Evolutionary conservation across 1,139 yeast genomes (phyloP), one percentile per base, ranked within the genome.

Genomic region (Geotrichum fermentans): DNA sequence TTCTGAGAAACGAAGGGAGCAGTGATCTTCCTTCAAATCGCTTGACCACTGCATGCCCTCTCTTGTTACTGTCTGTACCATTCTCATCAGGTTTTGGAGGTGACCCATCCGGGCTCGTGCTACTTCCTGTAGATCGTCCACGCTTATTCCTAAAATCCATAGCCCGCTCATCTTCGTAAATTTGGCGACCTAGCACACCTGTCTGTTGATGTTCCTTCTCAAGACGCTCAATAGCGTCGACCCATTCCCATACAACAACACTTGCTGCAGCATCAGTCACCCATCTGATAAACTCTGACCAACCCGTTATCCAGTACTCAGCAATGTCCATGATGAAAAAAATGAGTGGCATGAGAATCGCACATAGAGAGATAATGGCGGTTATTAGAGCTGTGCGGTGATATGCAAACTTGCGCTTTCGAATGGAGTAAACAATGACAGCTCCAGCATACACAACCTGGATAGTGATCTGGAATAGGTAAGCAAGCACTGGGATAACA

Each of bases 221-320:
- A 26, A 82, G 68, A 14, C 74, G 66, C 53, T 79, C 79, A 52
- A 83, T 76, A 52, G 86, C 74, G 61, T 86, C 89, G 53, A 87
- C 77, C 95, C 96, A 88, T 65, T 86, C 96, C 96, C 96, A 88
- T 0, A 89, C 89, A 11, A 86, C 77, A 2, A 86, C 89, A n/a
- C 62, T 59, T 1, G 70, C 68, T 1, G 68, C 67, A 1, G 65
- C 67, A 26, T 61, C 61, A 24, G 65, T 61, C 39, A 86, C 88
- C 51, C 88, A 77, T 18, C 83, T 72, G 6, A 85, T 81, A 60
- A 83, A 84, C 58, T 84, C 94, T 3, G 92, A 80, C 61, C 88
- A 74, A 53, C 83, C 87, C 52, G 78, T 77, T 10, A 83, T 79
- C 81, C 88, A 85, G 3, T 81, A 74, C 59, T 80, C 80, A 1